phyloP scores from a whole-genome alignment of 306 rosid genomes.

The Casuarina equisetifolia region DNA sequence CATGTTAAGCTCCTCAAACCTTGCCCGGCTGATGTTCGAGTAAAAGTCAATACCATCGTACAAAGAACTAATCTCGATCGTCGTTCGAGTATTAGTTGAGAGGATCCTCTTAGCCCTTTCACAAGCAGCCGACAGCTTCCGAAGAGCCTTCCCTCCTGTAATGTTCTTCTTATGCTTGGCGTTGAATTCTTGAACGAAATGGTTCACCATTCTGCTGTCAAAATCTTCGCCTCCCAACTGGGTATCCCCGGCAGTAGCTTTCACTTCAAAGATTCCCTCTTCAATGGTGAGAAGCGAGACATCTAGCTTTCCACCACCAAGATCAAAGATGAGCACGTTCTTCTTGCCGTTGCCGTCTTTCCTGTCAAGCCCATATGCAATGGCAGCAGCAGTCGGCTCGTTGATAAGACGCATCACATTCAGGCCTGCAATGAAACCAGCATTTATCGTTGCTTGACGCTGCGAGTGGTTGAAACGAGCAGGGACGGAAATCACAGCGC shows the following conservation, averaged over 20 bases:
- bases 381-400: constrained; percentile 44
- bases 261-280: constrained; percentile 42
- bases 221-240: constrained; percentile 49
- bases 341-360: constrained; percentile 16
- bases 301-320: constrained; percentile 44
- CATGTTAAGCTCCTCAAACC: constrained; percentile 58
- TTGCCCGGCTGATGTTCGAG: constrained; percentile 25
- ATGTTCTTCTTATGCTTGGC: constrained; percentile 43
- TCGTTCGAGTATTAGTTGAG: constrained; percentile 37
- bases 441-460: constrained; percentile 44
- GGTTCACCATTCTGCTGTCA: constrained; percentile 38
- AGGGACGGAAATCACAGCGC: constrained; percentile 45
- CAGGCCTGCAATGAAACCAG: constrained; percentile 35
- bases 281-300: constrained; percentile 41
- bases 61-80: constrained; percentile 42
- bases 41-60: constrained; percentile 38
- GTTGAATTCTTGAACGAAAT: constrained; percentile 44
- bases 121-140: constrained; percentile 37
- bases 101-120: constrained; percentile 52
- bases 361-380: constrained; percentile 47
- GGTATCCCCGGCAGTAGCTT: constrained; percentile 39
- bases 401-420: constrained; percentile 44
- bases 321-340: constrained; percentile 40
- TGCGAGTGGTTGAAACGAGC: constrained; percentile 38
- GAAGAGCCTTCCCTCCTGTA: constrained; percentile 30